A percentile compares a stretch with the other conserved stretches of the same genome.
Evolutionary conservation across 2,329 filamentous ascomycete genomes (phyloP).

Genomic region (Cucurbitaria berberidis): DNA sequence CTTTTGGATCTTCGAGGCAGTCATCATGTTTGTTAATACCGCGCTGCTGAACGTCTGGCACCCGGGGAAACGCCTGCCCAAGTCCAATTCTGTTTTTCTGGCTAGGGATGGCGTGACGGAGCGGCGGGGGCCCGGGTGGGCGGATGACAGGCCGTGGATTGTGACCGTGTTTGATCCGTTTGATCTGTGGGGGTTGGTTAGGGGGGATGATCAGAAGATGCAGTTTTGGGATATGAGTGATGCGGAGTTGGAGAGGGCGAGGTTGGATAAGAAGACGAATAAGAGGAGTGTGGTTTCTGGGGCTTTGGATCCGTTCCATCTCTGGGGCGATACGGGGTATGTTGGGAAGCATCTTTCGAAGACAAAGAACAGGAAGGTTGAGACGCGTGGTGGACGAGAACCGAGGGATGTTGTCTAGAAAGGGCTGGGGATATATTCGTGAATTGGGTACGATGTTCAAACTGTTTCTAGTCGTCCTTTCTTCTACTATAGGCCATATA

Average conservation of each 20-base stretch:
- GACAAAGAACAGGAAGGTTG: constrained; percentile 12
- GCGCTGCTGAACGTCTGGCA: constrained; percentile 60
- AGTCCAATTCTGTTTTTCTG: constrained; percentile 59
- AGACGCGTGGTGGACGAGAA: neutral
- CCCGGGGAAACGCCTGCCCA: constrained; percentile 58
- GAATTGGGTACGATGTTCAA: neutral
- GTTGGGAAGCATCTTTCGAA: constrained; percentile 32
- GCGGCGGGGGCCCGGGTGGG: constrained; percentile 56
- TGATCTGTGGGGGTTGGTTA: constrained; percentile 42
- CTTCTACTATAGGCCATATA: neutral
- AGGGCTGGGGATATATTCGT: neutral
- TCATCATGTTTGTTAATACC: constrained; percentile 60
- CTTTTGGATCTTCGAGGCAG: constrained; percentile 62
- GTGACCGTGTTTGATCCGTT: constrained; percentile 49
- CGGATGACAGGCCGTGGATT: constrained; percentile 55
- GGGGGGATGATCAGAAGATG: constrained; percentile 42
- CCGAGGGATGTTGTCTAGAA: neutral
- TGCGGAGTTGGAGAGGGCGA: constrained; percentile 35
- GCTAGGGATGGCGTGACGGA: constrained; percentile 60
- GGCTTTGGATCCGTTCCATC: constrained; percentile 38
- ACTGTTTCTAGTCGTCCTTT: neutral
- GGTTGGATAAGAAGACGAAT: constrained; percentile 34
- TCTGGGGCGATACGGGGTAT: constrained; percentile 39
- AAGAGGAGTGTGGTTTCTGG: constrained; percentile 29
- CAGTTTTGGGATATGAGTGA: constrained; percentile 48